Evolutionary conservation across 495 filamentous ascomycete genomes (phyloP), one percentile per base, ranked within the genome.

Genomic region (Hyaloscypha hepaticicola): DNA sequence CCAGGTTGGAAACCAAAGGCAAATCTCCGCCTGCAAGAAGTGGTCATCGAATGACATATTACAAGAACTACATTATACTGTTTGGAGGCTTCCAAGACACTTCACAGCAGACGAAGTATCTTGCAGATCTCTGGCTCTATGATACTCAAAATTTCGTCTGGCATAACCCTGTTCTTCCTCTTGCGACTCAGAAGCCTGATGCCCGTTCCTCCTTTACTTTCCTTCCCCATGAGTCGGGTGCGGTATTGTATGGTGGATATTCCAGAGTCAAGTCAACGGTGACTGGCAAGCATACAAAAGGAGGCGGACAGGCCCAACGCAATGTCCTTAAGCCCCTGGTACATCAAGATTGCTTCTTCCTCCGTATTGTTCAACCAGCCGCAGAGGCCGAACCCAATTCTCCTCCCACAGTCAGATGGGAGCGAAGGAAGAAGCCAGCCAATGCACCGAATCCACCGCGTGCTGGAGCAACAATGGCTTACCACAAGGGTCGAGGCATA

Each of bases 11-110:
- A 74, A 81, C 78, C 56, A 97, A 96, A 79, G 90, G 90, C 53
- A 92, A 93, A 74, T 85, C 87, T 0, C 95, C 95, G 24, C 92
- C 93, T 7, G 94, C 95, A 7, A 82, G 95, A 66, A 94, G 90
- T 71, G 95, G 95, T 2, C 95, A 99, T 76, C 85, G 95, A 65
- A 95, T 99, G 90, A 95, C 93, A 16, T 93, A 90, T 69, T 97
- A 83, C 80, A 97, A 97, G 80, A 88, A 88, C 71, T 90, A 89
- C 69, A 88, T 91, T 41, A 77, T 92, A 38, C 74, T 90, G 8
- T 89, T 89, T 65, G 90, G 89, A 67, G 92, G 95, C 11, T 99
- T 99, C 74, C 95, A 98, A 76, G 95, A 99, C 73, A 97, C 94
- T 19, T 91, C 91, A 9, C 88, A 94, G 70, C 87, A 90, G 72